Conservation (phyloP, 192 early-diverging fungal species). For the Mortierella alpina region DNA sequence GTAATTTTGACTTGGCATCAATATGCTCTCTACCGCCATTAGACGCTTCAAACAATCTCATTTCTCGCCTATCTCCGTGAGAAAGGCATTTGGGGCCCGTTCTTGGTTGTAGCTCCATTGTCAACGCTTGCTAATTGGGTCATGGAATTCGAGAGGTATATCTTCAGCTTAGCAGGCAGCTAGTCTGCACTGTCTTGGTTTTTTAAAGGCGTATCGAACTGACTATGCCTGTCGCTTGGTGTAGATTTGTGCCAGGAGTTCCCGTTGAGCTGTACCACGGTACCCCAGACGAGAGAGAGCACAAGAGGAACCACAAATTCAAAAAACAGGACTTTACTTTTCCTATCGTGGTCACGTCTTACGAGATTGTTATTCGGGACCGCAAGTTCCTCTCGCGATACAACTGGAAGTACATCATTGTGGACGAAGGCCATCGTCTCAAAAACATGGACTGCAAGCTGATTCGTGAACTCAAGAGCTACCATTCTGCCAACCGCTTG, state of each 20-base stretch:
- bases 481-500: conserved; percentile 86
- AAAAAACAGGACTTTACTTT: conserved; percentile 72
- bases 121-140: conserved; percentile 95
- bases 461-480: conserved; percentile 86
- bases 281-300: conserved; percentile 72
- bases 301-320: conserved; percentile 74
- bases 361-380: conserved; percentile 91
- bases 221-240: background rate
- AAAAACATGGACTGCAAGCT: conserved; percentile 96
- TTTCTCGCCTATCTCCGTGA: conserved; percentile 87
- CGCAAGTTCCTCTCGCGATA: conserved; percentile 75
- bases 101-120: conserved; percentile 89
- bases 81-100: conserved; percentile 86
- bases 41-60: conserved; percentile 95
- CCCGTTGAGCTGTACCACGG: conserved; percentile 92
- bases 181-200: background rate
- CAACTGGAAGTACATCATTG: conserved; percentile 90
- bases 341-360: conserved; percentile 91
- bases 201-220: background rate
- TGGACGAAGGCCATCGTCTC: conserved; percentile 97
- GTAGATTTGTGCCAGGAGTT: conserved; percentile 81
- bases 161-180: background rate
- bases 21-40: background rate
- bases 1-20: too few relatives aligned
- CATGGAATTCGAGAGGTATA: conserved; percentile 85